phyloP scores from a whole-genome alignment of 495 filamentous ascomycete genomes.

The Penicillium flavigenum region DNA sequence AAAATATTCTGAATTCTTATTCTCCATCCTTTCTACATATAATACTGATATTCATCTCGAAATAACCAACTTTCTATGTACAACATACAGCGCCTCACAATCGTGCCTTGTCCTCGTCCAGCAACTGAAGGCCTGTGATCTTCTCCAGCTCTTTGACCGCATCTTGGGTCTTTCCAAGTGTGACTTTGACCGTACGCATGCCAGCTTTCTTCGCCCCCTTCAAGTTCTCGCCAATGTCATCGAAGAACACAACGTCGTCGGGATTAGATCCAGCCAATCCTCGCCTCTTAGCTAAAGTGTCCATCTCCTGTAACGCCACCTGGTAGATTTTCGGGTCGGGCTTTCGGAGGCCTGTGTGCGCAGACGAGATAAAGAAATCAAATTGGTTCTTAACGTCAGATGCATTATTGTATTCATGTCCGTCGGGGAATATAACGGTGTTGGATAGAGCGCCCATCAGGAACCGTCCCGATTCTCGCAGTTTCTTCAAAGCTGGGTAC shows the following conservation, averaged over 20 bases:
- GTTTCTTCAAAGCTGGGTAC: constrained; percentile 73
- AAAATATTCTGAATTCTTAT: not conserved
- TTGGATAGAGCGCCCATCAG: constrained; percentile 84
- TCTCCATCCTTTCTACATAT: not conserved
- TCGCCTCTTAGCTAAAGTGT: constrained; percentile 55
- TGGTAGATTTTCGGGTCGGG: constrained; percentile 81
- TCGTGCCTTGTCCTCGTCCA: constrained; percentile 46
- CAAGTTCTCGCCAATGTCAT: constrained; percentile 95
- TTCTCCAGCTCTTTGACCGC: constrained; percentile 70
- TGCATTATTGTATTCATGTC: constrained; percentile 54
- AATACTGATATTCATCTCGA: not conserved
- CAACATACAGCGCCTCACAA: constrained; percentile 26
- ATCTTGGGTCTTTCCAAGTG: constrained; percentile 71
- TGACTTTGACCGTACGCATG: constrained; percentile 80
- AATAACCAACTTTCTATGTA: not conserved
- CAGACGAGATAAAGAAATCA: constrained; percentile 79
- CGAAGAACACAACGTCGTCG: constrained; percentile 79
- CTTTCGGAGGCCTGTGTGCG: constrained; percentile 86
- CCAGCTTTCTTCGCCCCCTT: constrained; percentile 74
- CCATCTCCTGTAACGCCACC: constrained; percentile 63
- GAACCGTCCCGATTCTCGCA: constrained; percentile 62
- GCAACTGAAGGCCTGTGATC: constrained; percentile 54
- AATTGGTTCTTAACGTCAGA: constrained; percentile 61
- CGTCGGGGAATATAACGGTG: constrained; percentile 76
- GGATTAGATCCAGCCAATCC: constrained; percentile 57